Conservation (phyloP, 2,329 filamentous ascomycete species). For the Phialemoniopsis sp. region DNA sequence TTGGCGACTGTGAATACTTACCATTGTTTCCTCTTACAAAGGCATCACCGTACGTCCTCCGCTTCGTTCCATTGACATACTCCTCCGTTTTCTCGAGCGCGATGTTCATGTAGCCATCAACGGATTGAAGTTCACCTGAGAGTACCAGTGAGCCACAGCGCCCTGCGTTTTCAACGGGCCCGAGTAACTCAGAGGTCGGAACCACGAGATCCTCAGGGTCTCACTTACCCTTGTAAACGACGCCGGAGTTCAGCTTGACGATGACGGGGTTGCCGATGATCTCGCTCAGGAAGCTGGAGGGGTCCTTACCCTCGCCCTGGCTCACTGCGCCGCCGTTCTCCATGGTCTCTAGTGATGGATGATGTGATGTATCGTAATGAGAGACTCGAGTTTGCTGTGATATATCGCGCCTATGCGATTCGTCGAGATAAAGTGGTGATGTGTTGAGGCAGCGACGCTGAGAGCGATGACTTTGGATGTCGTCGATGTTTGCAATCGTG, state of each 20-base stretch:
- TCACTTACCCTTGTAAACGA: conserved; percentile 84
- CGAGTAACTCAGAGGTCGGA: neutral
- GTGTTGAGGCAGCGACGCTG: too few species aligned
- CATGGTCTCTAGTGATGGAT: conserved; percentile 42
- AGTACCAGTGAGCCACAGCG: conserved; percentile 8
- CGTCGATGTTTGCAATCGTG: too few species aligned
- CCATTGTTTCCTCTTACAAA: conserved; percentile 97
- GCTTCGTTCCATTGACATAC: conserved; percentile 79
- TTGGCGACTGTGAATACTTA: conserved; percentile 30
- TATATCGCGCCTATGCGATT: neutral
- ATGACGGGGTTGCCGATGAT: conserved; percentile 93
- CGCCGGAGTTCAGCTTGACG: conserved; percentile 97
- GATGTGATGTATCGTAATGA: neutral
- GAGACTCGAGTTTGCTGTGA: neutral
- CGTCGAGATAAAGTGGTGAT: too few species aligned
- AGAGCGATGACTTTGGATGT: too few species aligned
- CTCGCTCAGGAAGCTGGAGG: conserved; percentile 86
- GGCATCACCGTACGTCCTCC: conserved; percentile 84
- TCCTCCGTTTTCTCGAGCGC: conserved; percentile 94
- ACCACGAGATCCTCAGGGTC: neutral
- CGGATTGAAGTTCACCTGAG: conserved; percentile 87
- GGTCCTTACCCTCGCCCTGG: conserved; percentile 78
- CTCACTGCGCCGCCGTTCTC: conserved; percentile 62
- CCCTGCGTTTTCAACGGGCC: neutral
- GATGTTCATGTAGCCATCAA: conserved; percentile 99